Evolutionary conservation across 1,284 basidiomycete species (phyloP).

Genomic region (Lentinula novae-zelandiae): DNA sequence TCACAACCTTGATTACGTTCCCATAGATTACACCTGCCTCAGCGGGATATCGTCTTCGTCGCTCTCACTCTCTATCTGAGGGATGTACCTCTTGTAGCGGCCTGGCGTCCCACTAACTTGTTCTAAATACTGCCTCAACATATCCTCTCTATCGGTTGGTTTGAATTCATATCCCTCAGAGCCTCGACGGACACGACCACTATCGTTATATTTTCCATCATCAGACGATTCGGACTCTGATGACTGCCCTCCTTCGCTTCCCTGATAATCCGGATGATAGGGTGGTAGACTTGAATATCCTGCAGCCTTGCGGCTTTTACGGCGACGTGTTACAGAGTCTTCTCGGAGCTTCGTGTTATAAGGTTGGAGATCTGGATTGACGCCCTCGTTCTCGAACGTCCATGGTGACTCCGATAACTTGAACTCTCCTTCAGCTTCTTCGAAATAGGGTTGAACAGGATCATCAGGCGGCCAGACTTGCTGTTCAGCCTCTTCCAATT

Average conservation of each 20-base stretch:
- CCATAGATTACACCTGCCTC: neutral
- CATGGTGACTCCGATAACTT: constrained; percentile 65
- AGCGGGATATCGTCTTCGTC: constrained; percentile 5
- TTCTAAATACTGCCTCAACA: constrained; percentile 18
- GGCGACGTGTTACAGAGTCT: constrained; percentile 15
- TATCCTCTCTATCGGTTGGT: constrained; percentile 13
- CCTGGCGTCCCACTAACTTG: constrained; percentile 16
- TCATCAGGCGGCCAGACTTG: constrained; percentile 57
- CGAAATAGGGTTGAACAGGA: constrained; percentile 33
- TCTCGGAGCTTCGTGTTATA: constrained; percentile 43
- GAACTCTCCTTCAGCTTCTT: constrained; percentile 36
- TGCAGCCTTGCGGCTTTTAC: constrained; percentile 16
- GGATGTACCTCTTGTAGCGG: constrained; percentile 17
- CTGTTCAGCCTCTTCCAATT: neutral
- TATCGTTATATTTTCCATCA: constrained; percentile 31
- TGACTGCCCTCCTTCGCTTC: constrained; percentile 17
- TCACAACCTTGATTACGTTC: neutral
- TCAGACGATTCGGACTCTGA: constrained; percentile 28
- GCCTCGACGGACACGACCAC: constrained; percentile 16
- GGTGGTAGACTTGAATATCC: constrained; percentile 57
- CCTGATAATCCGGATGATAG: constrained; percentile 67
- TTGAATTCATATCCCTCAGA: constrained; percentile 22
- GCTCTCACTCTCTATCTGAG: constrained; percentile 14
- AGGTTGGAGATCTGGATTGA: constrained; percentile 73
- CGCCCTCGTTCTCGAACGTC: constrained; percentile 73